Base-by-base conservation (phyloP, 495 filamentous ascomycete species). In the Tuber melanosporum region DNA sequence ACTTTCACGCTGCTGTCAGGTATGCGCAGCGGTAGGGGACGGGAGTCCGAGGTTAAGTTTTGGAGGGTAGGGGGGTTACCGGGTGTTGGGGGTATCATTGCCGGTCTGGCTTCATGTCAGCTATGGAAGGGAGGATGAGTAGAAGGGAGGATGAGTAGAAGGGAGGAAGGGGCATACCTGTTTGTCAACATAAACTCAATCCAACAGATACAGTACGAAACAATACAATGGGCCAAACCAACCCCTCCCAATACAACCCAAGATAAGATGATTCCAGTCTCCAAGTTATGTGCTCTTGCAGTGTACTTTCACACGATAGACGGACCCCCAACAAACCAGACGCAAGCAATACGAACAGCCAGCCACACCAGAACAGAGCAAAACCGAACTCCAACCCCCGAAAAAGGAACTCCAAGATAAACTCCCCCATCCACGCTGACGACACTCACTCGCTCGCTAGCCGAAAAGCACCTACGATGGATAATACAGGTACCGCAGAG, bases 31-130 rank as follows among this genome's bases (percentile, higher is more conserved):
- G 80, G 80, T 6, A 71, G 72, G 8, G 81, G 77, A 44, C 80
- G 80, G 19, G 80, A 82, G 42, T 82, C 81, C 36, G 77, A 73
- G 43, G 73, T 70, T 41, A 70, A 75, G 22, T 57, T 75, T 17
- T 14, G 43, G 44, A 12, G 12, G 17, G n/a, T 32, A 6, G 12
- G 57, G 12, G 26, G n/a, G 26, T 14, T 17, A 12, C 14, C 32
- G 10, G 22, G 52, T 26, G n/a, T 26, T 17, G n/a, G 9, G 22
- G 57, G 15, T 32, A 17, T 6, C 57, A 66, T 66, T 36, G 57
- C 14, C 3, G 12, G 57, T 57, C 52, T 66, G 6, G 26, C 57
- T 66, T 36, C n/a, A 26, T 8, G 4, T 32, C 26, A 66, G 57
- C 57, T 3, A 17, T 17, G 26, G 14, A 66, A 66, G 57, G 17